A percentile compares a stretch with the other conserved stretches of the same genome.
These are phyloP conservation scores for Naganishia friedmannii DNA, from an alignment of 768 basidiomycete genomes.

Conservation along the genomic window DNA sequence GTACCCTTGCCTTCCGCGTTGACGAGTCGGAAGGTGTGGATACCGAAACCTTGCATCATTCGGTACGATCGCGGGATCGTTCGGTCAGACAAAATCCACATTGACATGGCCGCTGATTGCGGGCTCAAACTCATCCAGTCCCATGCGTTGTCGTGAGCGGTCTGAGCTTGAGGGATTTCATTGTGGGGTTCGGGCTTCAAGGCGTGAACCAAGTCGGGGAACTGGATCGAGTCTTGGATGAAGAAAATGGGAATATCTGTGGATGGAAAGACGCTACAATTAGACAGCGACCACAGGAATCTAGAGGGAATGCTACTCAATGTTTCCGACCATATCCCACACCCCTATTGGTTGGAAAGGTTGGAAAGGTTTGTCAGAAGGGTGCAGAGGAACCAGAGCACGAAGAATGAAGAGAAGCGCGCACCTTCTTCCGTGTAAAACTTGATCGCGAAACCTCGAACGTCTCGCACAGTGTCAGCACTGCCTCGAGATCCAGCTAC, in stretches of 20 bases:
- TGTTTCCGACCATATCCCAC: conserved; percentile 64
- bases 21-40: conserved; percentile 77
- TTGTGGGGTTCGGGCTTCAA: conserved; percentile 84
- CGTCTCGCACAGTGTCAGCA: conserved; percentile 73
- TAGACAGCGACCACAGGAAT: background rate
- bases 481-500: conserved; percentile 79
- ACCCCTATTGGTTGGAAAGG: conserved; percentile 52
- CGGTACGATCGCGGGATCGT: conserved; percentile 77
- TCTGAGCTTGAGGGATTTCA: conserved; percentile 58
- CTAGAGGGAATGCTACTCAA: conserved; percentile 31
- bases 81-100: conserved; percentile 84
- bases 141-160: conserved; percentile 78
- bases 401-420: too few relatives aligned
- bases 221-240: conserved; percentile 68
- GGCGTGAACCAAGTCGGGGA: conserved; percentile 80
- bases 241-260: conserved; percentile 52
- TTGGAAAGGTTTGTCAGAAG: too few relatives aligned
- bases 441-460: conserved; percentile 79
- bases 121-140: conserved; percentile 72
- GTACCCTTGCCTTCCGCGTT: conserved; percentile 65
- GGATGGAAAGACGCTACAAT: conserved; percentile 29
- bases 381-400: too few relatives aligned
- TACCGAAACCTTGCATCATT: conserved; percentile 79
- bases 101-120: conserved; percentile 54
- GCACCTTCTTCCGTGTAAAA: conserved; percentile 75